phyloP scores from a whole-genome alignment of 345 rosid species.

The Erodium maritimum region DNA sequence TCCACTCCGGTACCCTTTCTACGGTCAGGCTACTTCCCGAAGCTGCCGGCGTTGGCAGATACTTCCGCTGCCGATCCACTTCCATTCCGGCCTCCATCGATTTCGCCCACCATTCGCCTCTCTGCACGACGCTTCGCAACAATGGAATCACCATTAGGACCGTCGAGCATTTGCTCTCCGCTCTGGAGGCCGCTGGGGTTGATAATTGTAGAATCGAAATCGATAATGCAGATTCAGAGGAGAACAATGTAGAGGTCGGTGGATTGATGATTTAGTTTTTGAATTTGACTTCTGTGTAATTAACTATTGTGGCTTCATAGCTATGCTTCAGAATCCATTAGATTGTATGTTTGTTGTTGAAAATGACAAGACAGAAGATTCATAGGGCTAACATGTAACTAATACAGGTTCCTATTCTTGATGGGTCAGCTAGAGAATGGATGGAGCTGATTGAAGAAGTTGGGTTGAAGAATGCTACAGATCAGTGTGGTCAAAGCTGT shows the following conservation, averaged over 20 bases:
- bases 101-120: constrained; percentile 41
- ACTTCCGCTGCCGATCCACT: constrained; percentile 37
- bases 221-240: constrained; percentile 18
- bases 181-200: constrained; percentile 64
- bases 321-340: too few species aligned
- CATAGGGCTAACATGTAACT: background rate
- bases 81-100: constrained; percentile 57
- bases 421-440: constrained; percentile 85
- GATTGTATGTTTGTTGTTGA: too few species aligned
- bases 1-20: constrained; percentile 67
- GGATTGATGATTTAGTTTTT: background rate
- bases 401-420: constrained; percentile 62
- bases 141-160: constrained; percentile 48
- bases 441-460: constrained; percentile 45
- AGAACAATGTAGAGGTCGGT: constrained; percentile 45
- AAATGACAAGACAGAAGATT: too few species aligned
- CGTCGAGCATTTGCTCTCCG: constrained; percentile 80
- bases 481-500: constrained; percentile 29
- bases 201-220: constrained; percentile 73
- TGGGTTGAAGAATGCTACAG: constrained; percentile 46
- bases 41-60: constrained; percentile 59
- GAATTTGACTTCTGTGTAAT: too few species aligned
- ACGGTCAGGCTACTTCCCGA: constrained; percentile 53
- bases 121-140: constrained; percentile 60
- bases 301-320: too few species aligned